These are phyloP conservation scores for Astragalus glycyphyllos DNA, from an alignment of 306 rosid genomes.

Conservation along the genomic window DNA sequence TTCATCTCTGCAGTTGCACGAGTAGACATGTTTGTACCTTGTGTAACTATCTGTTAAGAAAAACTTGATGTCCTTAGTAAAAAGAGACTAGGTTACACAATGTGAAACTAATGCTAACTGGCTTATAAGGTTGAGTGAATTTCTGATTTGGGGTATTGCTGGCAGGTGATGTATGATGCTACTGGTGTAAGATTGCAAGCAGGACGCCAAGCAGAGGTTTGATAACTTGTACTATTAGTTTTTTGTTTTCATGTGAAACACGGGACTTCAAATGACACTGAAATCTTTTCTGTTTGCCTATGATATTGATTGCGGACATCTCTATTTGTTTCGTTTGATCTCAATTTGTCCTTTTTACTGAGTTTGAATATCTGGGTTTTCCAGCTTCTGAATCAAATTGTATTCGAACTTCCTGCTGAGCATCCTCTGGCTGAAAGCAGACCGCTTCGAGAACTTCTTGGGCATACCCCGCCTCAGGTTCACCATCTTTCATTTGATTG, in stretches of 20 bases:
- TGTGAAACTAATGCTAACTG: conserved; percentile 32
- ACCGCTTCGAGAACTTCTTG: conserved; percentile 97
- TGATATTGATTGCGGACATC: not conserved
- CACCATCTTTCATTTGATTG: conserved; percentile 32
- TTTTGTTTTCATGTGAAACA: conserved; percentile 15
- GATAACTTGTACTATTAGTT: conserved; percentile 41
- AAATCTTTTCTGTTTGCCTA: conserved; percentile 39
- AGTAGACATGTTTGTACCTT: not conserved
- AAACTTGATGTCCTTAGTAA: not conserved
- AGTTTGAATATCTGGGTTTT: conserved; percentile 30
- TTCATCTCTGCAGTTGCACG: not conserved
- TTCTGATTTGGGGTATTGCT: conserved; percentile 52
- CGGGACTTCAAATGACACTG: conserved; percentile 24
- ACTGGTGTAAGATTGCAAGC: conserved; percentile 99
- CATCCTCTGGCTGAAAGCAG: conserved; percentile 97
- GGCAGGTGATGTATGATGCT: conserved; percentile 99
- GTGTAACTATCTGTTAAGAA: not conserved
- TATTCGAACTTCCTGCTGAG: conserved; percentile 94
- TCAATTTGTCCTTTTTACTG: conserved; percentile 17
- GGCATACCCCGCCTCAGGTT: conserved; percentile 99
- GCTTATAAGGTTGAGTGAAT: conserved; percentile 26
- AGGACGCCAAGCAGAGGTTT: conserved; percentile 99
- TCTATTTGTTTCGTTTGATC: conserved; percentile 31
- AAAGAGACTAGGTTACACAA: conserved; percentile 3
- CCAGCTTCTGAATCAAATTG: conserved; percentile 95